These are phyloP conservation scores for Aspergillus sp. DNA, from an alignment of 2,329 filamentous ascomycete genomes.

Conservation along the genomic window DNA sequence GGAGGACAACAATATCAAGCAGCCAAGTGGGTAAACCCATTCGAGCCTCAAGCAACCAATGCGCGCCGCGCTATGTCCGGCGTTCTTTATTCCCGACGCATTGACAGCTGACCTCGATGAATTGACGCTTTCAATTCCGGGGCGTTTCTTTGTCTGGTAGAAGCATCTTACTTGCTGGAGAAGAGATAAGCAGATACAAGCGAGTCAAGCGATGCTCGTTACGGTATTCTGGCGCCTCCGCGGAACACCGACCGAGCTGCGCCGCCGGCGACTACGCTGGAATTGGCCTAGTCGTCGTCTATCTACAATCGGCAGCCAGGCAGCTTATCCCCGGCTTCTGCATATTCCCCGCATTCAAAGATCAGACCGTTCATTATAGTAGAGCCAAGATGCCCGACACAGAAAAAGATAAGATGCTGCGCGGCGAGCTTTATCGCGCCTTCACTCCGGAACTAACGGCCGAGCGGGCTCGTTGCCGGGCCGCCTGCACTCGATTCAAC, in stretches of 20 bases:
- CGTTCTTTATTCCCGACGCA: background rate
- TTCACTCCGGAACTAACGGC: slow-evolving; percentile 68
- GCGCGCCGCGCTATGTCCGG: background rate
- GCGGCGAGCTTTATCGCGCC: slow-evolving; percentile 71
- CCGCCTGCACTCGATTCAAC: slow-evolving; percentile 66
- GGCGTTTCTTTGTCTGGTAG: background rate
- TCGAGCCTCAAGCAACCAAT: background rate
- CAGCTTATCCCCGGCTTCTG: background rate
- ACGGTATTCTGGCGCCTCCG: too few relatives aligned
- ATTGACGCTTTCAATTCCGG: background rate
- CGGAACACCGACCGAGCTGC: background rate
- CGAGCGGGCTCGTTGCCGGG: slow-evolving; percentile 62
- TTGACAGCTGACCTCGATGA: background rate
- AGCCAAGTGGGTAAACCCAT: background rate
- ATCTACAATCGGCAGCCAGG: background rate
- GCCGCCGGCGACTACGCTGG: background rate
- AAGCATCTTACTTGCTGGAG: background rate
- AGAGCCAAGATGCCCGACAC: slow-evolving; percentile 5
- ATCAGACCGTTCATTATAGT: background rate
- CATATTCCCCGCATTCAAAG: background rate
- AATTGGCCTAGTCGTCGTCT: background rate
- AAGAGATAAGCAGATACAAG: too few relatives aligned
- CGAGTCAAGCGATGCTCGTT: too few relatives aligned
- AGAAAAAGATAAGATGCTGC: slow-evolving; percentile 53
- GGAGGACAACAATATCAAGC: background rate